A percentile compares a stretch with the other conserved stretches of the same genome.
Evolutionary conservation across 805 yeast genomes (phyloP).

Genomic region (Pichia exigua): DNA sequence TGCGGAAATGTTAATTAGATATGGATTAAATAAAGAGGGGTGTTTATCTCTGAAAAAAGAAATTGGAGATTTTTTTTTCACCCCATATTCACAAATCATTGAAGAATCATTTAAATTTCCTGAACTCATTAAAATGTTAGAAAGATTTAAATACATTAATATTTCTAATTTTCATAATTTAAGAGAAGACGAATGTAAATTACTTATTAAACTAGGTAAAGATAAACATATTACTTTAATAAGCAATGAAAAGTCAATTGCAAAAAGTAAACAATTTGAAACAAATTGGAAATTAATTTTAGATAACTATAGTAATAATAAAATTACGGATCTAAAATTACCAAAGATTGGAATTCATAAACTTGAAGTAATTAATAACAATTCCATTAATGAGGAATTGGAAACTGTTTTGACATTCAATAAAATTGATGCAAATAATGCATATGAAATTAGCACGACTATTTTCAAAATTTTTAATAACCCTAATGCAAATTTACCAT

Average conservation of each 20-base stretch:
- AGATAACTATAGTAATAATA: background rate
- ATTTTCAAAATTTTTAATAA: background rate
- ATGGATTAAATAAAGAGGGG: conserved; percentile 1
- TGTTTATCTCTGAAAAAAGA: background rate
- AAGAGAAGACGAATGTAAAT: background rate
- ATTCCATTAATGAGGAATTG: background rate
- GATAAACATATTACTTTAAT: conserved; percentile 1
- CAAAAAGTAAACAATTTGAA: background rate
- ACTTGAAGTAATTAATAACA: background rate
- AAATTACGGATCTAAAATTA: background rate
- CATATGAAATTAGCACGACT: background rate
- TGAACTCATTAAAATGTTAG: background rate
- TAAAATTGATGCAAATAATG: background rate
- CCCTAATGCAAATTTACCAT: background rate
- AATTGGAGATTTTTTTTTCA: conserved; percentile 1
- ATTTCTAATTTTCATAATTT: conserved; percentile 2
- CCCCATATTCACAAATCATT: conserved; percentile 1
- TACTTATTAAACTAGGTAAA: background rate
- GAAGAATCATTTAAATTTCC: background rate
- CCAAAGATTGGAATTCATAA: background rate
- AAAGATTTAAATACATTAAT: background rate
- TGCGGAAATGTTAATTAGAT: background rate
- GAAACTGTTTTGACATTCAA: background rate
- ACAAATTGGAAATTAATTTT: conserved; percentile 2
- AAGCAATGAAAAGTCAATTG: background rate